Base-by-base conservation (phyloP, 1,284 basidiomycete genomes). In the Vanrija sp. region DNA sequence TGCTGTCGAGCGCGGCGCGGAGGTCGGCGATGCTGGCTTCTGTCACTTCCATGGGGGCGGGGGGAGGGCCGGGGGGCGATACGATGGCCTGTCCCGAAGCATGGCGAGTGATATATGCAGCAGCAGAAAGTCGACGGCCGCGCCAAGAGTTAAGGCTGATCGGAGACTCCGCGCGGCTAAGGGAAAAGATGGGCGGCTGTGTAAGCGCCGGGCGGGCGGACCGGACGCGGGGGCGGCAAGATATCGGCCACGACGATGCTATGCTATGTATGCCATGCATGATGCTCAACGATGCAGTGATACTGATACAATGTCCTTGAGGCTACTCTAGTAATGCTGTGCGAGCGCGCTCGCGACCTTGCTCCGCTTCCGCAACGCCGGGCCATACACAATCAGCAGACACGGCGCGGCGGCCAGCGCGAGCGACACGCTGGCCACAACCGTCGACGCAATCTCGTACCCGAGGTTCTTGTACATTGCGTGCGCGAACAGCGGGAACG, bases 391-490 rank as follows among this genome's bases (percentile, higher is more conserved):
- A 45, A 79, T 58, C 5, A 79, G 49, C 5, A 72, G 29, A 19
- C 72, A 52, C 0, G 77, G 76, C 3, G 73, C 73, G 2, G 65
- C 49, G 0, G 71, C 63, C 3, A 78, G 64, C 3, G 61, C 62
- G 9, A 70, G 43, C 0, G 72, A 74, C 19, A 78, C 58, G 46
- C 60, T 52, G 10, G 75, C 75, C 12, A 75, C 65, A 0, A 75
- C 50, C 0, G 74, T 75, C 18, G 67, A 67, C 3, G 76, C 76
- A 46, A 66, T 60, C 9, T 68, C 61, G 60, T 73, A 72, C 4
- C 67, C 68, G 53, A 78, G 60, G n/a, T 60, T 57, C 26, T 60
- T 51, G 63, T 76, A 77, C 67, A 76, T 71, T 26, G 62, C 62
- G 29, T 58, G 44, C 1, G 62, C 68, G 49, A 76, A 77, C 25